Base-by-base conservation (phyloP, 176 grass and related monocot genomes). In the Bromus sterilis region DNA sequence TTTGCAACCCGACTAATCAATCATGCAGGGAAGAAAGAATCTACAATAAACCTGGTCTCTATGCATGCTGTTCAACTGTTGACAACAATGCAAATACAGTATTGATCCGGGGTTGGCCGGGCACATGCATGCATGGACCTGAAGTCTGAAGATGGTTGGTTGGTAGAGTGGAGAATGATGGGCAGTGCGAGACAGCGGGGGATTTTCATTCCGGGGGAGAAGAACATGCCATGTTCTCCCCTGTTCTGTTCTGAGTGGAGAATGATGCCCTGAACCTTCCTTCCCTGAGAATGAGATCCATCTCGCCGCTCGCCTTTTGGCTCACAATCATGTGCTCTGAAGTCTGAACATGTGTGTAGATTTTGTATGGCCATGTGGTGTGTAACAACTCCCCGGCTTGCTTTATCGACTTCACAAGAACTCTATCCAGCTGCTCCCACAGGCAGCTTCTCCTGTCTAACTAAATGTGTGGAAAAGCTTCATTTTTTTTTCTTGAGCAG, bases 91-190 rank as follows among this genome's bases (percentile, higher is more conserved):
- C 61, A 5, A 5, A 64, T 29, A 26, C 56, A 23, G 9, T 20
- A 16, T 58, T 33, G 25, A 41, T 1, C 14, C 7, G 3, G 2
- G 6, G 23, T 49, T 66, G 30, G n/a, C 4, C 43, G 53, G 13
- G 55, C 63, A 68, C 44, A 80, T 80, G 78, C 44, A 80, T 80
- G 78, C 62, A n/a, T 63, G n/a, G 25, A 43, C 35, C 57, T 61
- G 57, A 11, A n/a, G n/a, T n/a, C 4, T 25, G 11, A 4, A 39
- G 41, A 11, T 31, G 69, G 43, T 29, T 35, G 6, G 31, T 64
- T 9, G 56, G 7, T 56, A 7, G 60, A 7, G 30, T 71, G 39
- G 26, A 32, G 29, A 79, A 79, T 15, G 40, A 41, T 42, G 9
- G 4, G 31, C 16, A 63, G 59, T 49, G 20, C 21, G 59, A 46